Conservation (phyloP, 1,139 yeast genomes). For the Nakaseomyces uthaithaninus region DNA sequence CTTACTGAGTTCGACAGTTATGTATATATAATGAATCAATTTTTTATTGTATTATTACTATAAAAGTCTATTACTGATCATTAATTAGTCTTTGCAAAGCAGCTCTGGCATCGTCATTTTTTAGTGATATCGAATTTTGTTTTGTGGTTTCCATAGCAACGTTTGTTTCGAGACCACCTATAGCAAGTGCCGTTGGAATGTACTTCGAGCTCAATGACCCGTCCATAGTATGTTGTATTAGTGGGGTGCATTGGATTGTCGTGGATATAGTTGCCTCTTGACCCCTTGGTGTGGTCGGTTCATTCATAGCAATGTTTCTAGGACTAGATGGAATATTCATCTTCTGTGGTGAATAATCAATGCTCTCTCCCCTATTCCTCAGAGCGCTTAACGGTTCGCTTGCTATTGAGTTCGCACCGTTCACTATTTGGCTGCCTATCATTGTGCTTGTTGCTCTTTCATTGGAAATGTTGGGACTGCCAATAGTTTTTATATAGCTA, state of each 20-base stretch:
- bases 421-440: conserved; percentile 16
- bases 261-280: conserved; percentile 13
- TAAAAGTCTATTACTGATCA: conserved; percentile 14
- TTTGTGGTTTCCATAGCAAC: conserved; percentile 7
- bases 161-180: conserved; percentile 1
- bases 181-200: conserved; percentile 10
- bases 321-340: conserved; percentile 6
- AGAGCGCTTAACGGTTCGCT: conserved; percentile 18
- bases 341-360: conserved; percentile 1
- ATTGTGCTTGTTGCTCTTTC: conserved; percentile 4
- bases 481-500: not conserved
- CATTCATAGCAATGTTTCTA: conserved; percentile 6
- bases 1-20: not conserved
- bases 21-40: too few species aligned
- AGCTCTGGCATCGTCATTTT: conserved; percentile 27
- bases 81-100: conserved; percentile 26
- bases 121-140: conserved; percentile 8
- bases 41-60: not conserved
- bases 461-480: conserved; percentile 4
- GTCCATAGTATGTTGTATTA: conserved; percentile 28
- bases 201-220: conserved; percentile 23
- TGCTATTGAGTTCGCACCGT: conserved; percentile 23
- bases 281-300: conserved; percentile 20
- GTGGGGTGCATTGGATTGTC: conserved; percentile 24
- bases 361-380: not conserved